phyloP scores from a whole-genome alignment of 306 rosid species.

The Medicago lupulina region DNA sequence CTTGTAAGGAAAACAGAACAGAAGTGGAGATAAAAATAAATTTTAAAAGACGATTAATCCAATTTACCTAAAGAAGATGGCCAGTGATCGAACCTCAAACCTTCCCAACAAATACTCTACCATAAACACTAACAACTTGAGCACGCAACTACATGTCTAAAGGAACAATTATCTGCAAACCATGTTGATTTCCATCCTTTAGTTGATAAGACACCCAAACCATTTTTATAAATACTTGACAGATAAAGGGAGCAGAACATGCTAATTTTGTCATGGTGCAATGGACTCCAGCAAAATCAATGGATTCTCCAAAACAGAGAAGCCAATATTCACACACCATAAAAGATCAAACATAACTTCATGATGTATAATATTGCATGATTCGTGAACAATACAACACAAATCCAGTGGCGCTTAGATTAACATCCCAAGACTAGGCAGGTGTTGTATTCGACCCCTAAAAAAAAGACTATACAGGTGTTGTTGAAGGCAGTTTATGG shows the following conservation, averaged over 20 bases:
- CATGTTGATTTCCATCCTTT: too few species aligned
- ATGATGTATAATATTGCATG: not conserved
- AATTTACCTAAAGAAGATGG: too few species aligned
- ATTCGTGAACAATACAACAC: slow-evolving; percentile 4
- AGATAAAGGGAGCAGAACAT: not conserved
- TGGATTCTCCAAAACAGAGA: not conserved
- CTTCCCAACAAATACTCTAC: too few species aligned
- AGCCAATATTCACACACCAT: not conserved
- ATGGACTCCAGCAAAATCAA: not conserved
- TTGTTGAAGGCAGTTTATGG: not conserved
- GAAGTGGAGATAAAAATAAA: too few species aligned
- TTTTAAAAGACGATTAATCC: too few species aligned
- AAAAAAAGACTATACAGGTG: not conserved
- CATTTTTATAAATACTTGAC: not conserved
- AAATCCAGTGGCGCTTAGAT: not conserved
- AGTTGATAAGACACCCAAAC: not conserved
- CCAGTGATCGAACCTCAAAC: too few species aligned
- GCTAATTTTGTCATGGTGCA: not conserved
- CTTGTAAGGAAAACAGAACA: too few species aligned
- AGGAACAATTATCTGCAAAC: too few species aligned
- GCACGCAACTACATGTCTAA: too few species aligned
- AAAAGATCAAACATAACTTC: not conserved
- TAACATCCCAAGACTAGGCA: not conserved
- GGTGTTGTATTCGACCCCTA: too few species aligned
- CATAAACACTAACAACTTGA: too few species aligned